Evolutionary conservation across 2,329 filamentous ascomycete genomes (phyloP).

Genomic region (Pleomassaria siparia): DNA sequence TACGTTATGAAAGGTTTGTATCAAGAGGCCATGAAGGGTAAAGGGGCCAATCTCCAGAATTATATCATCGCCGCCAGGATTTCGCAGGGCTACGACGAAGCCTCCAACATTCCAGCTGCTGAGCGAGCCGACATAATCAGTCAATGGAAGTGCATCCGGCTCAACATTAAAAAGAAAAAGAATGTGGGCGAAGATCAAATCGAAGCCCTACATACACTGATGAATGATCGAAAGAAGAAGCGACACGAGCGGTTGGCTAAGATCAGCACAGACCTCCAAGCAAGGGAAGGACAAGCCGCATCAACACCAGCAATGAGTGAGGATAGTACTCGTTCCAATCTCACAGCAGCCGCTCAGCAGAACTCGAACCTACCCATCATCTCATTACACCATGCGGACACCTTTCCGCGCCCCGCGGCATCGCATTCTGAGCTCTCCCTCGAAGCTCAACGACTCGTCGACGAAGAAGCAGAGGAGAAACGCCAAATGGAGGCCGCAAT

Average conservation of each 20-base stretch:
- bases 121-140: constrained; percentile 66
- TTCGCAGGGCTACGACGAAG: constrained; percentile 71
- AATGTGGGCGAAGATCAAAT: constrained; percentile 53
- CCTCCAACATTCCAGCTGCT: constrained; percentile 54
- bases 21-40: constrained; percentile 71
- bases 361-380: constrained; percentile 6
- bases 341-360: constrained; percentile 13
- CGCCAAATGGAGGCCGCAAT: constrained; percentile 73
- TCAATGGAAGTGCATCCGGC: constrained; percentile 64
- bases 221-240: constrained; percentile 37
- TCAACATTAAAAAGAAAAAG: constrained; percentile 60
- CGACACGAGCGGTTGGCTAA: constrained; percentile 39
- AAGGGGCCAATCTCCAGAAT: constrained; percentile 71
- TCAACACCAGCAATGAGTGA: constrained; percentile 12
- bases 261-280: constrained; percentile 19
- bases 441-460: constrained; percentile 17
- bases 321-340: constrained; percentile 13
- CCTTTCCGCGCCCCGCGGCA: constrained; percentile 21
- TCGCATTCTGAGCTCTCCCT: constrained; percentile 8
- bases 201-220: constrained; percentile 51
- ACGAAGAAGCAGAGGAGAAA: constrained; percentile 47
- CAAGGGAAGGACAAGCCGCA: constrained; percentile 19
- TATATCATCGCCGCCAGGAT: constrained; percentile 79
- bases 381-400: constrained; percentile 22
- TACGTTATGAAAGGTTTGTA: constrained; percentile 83